These are phyloP conservation scores for Aspergillus pseudoglaucus DNA, from an alignment of 2,329 filamentous ascomycete species.

Conservation along the genomic window DNA sequence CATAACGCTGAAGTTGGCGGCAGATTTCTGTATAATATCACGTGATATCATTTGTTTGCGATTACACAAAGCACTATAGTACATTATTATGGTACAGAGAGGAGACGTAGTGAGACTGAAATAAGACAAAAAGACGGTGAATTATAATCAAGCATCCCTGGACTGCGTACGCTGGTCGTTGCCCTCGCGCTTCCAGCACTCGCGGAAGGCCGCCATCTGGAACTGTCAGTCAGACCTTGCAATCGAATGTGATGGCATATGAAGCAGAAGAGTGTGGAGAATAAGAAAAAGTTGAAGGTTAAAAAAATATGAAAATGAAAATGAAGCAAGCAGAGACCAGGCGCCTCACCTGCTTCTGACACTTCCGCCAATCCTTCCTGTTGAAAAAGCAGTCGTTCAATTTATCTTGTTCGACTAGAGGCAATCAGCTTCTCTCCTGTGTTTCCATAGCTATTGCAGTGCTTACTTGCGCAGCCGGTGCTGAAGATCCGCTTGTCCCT, in stretches of 20 bases:
- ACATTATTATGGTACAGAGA: slow-evolving; percentile 6
- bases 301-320: neutral
- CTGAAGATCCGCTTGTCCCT: slow-evolving; percentile 98
- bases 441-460: no score
- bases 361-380: slow-evolving; percentile 91
- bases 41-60: slow-evolving; percentile 11
- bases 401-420: slow-evolving; percentile 72
- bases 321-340: neutral
- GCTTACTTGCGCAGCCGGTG: slow-evolving; percentile 80
- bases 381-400: slow-evolving; percentile 95
- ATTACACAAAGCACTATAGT: neutral
- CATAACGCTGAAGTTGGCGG: slow-evolving; percentile 6
- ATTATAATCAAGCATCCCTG: slow-evolving; percentile 55
- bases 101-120: neutral
- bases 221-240: neutral
- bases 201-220: slow-evolving; percentile 82
- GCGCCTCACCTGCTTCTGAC: slow-evolving; percentile 71
- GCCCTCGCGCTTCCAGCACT: slow-evolving; percentile 85
- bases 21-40: slow-evolving; percentile 11
- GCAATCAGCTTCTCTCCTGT: neutral
- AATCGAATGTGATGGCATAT: neutral
- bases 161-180: slow-evolving; percentile 76
- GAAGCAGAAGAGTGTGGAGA: no score
- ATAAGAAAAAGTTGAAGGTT: no score
- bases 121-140: neutral